Evolutionary conservation across 1,139 yeast species (phyloP), one percentile per base, ranked within the genome.

Genomic region (Taphrina communis): DNA sequence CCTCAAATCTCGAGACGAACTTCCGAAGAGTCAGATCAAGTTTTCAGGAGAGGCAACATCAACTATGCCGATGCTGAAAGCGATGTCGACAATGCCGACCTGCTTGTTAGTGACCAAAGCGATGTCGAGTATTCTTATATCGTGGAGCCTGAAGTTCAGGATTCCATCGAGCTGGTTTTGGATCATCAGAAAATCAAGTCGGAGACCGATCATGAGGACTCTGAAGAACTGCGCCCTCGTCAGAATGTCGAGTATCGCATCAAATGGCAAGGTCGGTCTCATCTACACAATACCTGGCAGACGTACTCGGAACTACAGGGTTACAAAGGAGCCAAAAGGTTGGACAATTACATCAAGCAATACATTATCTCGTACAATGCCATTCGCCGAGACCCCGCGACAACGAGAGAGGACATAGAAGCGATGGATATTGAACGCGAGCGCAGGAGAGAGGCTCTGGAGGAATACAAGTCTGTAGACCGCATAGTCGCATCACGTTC

Each of bases 201-300:
- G 5, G 68, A 57, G n/a, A 38, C 17, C 31, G 31, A 19, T 12
- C 44, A 50, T 3, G 60, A 63, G 7, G 68, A 44, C 17, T n/a
- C 59, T 8, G 52, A n/a, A 35, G 61, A 36, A 14, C 41, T 36
- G 12, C 58, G 58, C 1, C 58, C 58, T 14, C 67, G 65, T 31
- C 42, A 52, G 38, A 48, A 59, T 31, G 58, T 50, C 35, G 69
- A 68, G 17, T 68, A 57, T 38, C 65, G 60, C 38, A 53, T 95
- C 73, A 95, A 95, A 79, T 95, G 99, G 99, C 83, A 85, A 36
- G 90, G 86, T 68, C 83, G 87, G 71, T 90, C 97, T 17, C 99
- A 95, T 80, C 82, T 94, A 72, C 99, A 94, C 79, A 94, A 94
- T 77, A 88, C 97, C 0, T 95, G 98, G 98, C 97, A 93, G 77